These are phyloP conservation scores for Talaromyces stipitatus DNA, from an alignment of 495 filamentous ascomycete species.

Conservation along the genomic window DNA sequence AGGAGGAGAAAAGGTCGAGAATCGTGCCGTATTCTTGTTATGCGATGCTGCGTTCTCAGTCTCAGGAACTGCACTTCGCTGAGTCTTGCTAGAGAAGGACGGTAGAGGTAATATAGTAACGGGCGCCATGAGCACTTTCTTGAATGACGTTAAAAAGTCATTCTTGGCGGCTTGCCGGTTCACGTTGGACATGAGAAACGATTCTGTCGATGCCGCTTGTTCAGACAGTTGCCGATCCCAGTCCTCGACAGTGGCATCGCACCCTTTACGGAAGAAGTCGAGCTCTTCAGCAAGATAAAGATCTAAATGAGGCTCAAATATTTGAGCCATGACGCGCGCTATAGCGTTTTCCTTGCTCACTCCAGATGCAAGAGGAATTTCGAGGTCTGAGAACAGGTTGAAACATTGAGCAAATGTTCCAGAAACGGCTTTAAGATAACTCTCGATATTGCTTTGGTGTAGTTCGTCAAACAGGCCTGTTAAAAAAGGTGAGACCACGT, in stretches of 20 bases:
- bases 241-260: slow-evolving; percentile 65
- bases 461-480: slow-evolving; percentile 85
- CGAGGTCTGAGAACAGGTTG: slow-evolving; percentile 62
- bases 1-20: slow-evolving; percentile 39
- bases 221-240: slow-evolving; percentile 92
- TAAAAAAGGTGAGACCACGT: slow-evolving; percentile 79
- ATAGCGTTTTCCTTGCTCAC: slow-evolving; percentile 49
- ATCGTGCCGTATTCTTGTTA: slow-evolving; percentile 43
- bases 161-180: slow-evolving; percentile 92
- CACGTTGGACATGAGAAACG: slow-evolving; percentile 89
- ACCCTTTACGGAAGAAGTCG: slow-evolving; percentile 68
- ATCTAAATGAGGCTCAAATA: slow-evolving; percentile 89
- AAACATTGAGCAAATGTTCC: slow-evolving; percentile 79
- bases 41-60: slow-evolving; percentile 21
- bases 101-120: slow-evolving; percentile 84
- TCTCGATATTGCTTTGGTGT: slow-evolving; percentile 64
- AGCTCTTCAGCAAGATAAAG: slow-evolving; percentile 90
- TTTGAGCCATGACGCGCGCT: slow-evolving; percentile 52
- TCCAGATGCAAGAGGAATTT: slow-evolving; percentile 52
- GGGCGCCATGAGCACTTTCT: slow-evolving; percentile 98
- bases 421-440: slow-evolving; percentile 80
- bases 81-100: slow-evolving; percentile 45
- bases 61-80: slow-evolving; percentile 24
- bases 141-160: slow-evolving; percentile 94
- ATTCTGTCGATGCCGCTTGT: slow-evolving; percentile 84